A percentile compares a stretch with the other conserved stretches of the same genome.
Conservation (phyloP, 164 flowering plant species). For the Cinnamomum chago region DNA sequence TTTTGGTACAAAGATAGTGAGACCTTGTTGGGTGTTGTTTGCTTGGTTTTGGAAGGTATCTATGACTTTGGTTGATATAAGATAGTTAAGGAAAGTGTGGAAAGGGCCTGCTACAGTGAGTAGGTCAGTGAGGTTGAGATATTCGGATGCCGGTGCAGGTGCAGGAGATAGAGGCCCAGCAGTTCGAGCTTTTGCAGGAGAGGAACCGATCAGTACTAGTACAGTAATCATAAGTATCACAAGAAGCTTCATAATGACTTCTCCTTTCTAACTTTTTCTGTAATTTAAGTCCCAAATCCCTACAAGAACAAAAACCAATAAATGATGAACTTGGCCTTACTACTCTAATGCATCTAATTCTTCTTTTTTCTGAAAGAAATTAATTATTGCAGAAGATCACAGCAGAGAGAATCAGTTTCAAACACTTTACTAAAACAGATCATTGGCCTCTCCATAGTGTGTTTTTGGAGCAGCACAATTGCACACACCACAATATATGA, state of each 20-base stretch:
- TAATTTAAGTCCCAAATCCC: constrained; percentile 22
- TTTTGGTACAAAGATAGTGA: constrained; percentile 81
- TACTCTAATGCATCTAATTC: background rate
- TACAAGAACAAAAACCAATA: constrained; percentile 18
- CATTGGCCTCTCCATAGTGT: background rate
- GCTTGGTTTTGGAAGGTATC: constrained; percentile 84
- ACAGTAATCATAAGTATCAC: constrained; percentile 23
- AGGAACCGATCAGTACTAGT: constrained; percentile 25
- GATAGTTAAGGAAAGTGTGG: constrained; percentile 56
- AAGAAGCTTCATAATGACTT: constrained; percentile 24
- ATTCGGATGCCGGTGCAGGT: constrained; percentile 69
- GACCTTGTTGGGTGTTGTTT: constrained; percentile 70
- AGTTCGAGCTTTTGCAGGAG: constrained; percentile 32
- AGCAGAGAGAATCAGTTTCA: background rate
- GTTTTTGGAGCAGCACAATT: background rate
- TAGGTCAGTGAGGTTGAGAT: constrained; percentile 66
- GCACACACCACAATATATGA: no score
- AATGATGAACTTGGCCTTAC: background rate
- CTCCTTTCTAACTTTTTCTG: background rate
- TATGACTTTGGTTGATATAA: constrained; percentile 60
- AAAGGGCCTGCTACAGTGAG: constrained; percentile 86
- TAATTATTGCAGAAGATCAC: background rate
- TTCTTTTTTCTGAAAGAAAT: background rate
- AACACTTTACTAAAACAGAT: background rate
- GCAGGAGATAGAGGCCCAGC: constrained; percentile 45